phyloP scores from a whole-genome alignment of 495 filamentous ascomycete genomes.

The Aspergillus bridgeri region DNA sequence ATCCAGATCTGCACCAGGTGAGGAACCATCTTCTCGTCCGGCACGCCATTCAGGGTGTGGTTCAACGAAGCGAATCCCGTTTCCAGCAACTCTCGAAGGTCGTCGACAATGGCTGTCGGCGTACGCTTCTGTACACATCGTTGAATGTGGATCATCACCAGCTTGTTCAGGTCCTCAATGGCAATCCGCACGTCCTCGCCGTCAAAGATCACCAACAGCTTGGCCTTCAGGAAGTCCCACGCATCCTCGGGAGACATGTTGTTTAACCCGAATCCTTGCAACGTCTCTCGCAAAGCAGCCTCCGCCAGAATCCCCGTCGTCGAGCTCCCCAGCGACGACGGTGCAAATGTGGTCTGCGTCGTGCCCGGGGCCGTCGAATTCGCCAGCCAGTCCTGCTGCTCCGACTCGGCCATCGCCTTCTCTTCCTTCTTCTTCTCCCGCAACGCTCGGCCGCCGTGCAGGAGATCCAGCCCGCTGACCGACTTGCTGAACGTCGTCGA shows the following conservation, averaged over 20 bases:
- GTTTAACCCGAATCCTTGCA: conserved; percentile 65
- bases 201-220: conserved; percentile 87
- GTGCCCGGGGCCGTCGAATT: conserved; percentile 26
- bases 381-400: conserved; percentile 43
- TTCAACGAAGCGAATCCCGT: conserved; percentile 86
- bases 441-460: conserved; percentile 80
- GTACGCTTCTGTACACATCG: conserved; percentile 67
- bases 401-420: conserved; percentile 51
- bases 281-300: conserved; percentile 42
- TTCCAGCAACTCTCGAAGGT: conserved; percentile 72
- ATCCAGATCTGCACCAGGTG: conserved; percentile 92
- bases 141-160: conserved; percentile 78
- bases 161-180: conserved; percentile 90
- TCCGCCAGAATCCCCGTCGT: conserved; percentile 33
- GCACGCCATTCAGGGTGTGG: conserved; percentile 67
- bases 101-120: conserved; percentile 69
- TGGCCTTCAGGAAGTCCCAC: conserved; percentile 91
- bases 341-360: conserved; percentile 29
- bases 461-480: conserved; percentile 76
- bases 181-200: conserved; percentile 85
- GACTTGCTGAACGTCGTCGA: conserved; percentile 72
- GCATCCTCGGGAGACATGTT: conserved; percentile 88
- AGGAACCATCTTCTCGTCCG: conserved; percentile 81
- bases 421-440: conserved; percentile 89
- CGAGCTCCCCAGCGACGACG: conserved; percentile 31